These are phyloP conservation scores for Prunus mira DNA, from an alignment of 306 rosid species.

Conservation along the genomic window DNA sequence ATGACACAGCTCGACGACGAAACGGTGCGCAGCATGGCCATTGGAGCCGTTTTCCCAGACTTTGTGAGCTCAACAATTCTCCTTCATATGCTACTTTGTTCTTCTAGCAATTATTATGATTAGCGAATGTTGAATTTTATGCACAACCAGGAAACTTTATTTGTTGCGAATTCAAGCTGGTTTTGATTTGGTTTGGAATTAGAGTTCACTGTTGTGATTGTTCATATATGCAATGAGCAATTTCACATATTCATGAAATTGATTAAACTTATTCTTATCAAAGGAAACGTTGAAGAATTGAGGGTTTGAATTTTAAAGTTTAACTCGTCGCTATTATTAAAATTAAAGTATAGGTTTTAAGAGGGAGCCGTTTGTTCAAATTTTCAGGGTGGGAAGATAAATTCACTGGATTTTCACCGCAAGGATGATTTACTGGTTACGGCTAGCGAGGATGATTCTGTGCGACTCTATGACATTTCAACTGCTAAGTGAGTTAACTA, in stretches of 20 bases:
- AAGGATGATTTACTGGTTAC: slow-evolving; percentile 88
- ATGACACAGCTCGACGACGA: slow-evolving; percentile 71
- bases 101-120: not conserved
- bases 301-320: not conserved
- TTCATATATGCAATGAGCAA: not conserved
- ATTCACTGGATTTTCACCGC: slow-evolving; percentile 84
- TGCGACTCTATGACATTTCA: slow-evolving; percentile 81
- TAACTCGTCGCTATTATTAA: not conserved
- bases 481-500: slow-evolving; percentile 74
- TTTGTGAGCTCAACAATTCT: slow-evolving; percentile 45
- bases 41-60: slow-evolving; percentile 88
- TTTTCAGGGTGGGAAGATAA: slow-evolving; percentile 78
- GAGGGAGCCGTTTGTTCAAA: not conserved
- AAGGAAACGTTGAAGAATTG: not conserved
- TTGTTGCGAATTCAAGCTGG: not conserved
- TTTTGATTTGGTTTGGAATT: not conserved
- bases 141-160: not conserved
- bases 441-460: slow-evolving; percentile 88
- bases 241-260: not conserved
- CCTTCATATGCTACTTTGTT: not conserved
- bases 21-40: slow-evolving; percentile 70
- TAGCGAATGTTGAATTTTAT: not conserved
- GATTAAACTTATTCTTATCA: not conserved
- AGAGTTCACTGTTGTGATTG: not conserved
- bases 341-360: not conserved